Evolutionary conservation across 2,329 filamentous ascomycete genomes (phyloP), one percentile per base, ranked within the genome.

Genomic region (Fusarium dlaminii): DNA sequence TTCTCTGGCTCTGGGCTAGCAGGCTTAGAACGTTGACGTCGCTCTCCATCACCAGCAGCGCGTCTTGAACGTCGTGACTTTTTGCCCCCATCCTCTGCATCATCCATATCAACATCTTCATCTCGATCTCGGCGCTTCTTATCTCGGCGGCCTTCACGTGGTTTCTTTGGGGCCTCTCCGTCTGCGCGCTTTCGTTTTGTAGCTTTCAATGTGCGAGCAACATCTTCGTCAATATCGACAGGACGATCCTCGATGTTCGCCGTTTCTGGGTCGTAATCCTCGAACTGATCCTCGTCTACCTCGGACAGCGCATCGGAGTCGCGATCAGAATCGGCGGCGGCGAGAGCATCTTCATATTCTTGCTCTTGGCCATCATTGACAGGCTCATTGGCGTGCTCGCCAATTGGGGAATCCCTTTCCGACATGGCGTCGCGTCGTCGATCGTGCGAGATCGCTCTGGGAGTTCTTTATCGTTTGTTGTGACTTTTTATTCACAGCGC

Each of bases 141-240:
- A 74, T 91, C 92, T 77, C 91, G 87, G 57, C 90, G 87, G n/a
- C 90, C 91, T 78, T 91, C 92, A 81, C 92, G 91, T 60, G 93
- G 92, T 84, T 94, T 96, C 82, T 93, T 94, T 48, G 86, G 83
- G 55, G 87, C 87, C 36, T 88, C 90, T 58, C 91, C 91, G 39
- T 89, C 92, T 14, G 86, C 79, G 65, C 93, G 89, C 84, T 92
- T 92, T 66, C 90, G 83, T 82, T 90, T 91, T n/a, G 86, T 86
- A 1, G 89, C 90, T 80, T 92, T 92, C 37, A 92, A 82, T 6
- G 89, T 90, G 64, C 87, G 87, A 12, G 90, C 89, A 62, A 89
- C 86, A 72, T 92, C 90, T 77, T 92, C 90, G 76, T 92, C 91
- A 70, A 92, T 92, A 34, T 90, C 89, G n/a, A 91, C 86, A 2